These are phyloP conservation scores for Microsporum ferrugineum DNA, from an alignment of 2,329 filamentous ascomycete genomes.

Conservation along the genomic window DNA sequence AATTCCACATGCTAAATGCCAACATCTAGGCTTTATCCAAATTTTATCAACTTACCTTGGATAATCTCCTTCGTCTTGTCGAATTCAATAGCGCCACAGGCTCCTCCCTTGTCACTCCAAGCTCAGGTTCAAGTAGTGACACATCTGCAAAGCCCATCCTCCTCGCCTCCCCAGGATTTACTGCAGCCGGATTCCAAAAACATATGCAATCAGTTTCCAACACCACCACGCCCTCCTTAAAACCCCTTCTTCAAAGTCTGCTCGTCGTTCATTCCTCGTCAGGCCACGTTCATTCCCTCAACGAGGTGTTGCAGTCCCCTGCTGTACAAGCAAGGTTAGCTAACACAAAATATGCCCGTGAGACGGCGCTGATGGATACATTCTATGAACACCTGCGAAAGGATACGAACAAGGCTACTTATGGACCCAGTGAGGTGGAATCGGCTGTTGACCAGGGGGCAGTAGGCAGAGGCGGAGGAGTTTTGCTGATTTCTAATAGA, in stretches of 20 bases:
- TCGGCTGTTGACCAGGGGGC: slow-evolving; percentile 76
- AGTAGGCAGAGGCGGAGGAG: slow-evolving; percentile 73
- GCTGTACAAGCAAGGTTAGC: slow-evolving; percentile 66
- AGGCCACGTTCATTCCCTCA: slow-evolving; percentile 74
- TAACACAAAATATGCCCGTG: slow-evolving; percentile 77
- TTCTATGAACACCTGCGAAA: slow-evolving; percentile 66
- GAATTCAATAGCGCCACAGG: slow-evolving; percentile 49
- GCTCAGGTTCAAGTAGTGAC: slow-evolving; percentile 33
- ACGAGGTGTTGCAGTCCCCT: slow-evolving; percentile 72
- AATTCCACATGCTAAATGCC: not conserved
- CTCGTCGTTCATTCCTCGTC: slow-evolving; percentile 72
- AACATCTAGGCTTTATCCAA: slow-evolving; percentile 50
- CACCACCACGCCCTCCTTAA: slow-evolving; percentile 46
- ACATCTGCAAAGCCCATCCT: slow-evolving; percentile 53
- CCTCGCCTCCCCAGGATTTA: slow-evolving; percentile 80
- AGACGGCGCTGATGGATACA: slow-evolving; percentile 73
- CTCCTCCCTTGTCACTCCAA: slow-evolving; percentile 24
- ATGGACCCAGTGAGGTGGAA: slow-evolving; percentile 72
- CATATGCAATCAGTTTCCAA: slow-evolving; percentile 55
- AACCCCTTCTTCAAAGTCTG: slow-evolving; percentile 54
- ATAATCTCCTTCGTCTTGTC: slow-evolving; percentile 64
- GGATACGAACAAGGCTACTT: slow-evolving; percentile 84
- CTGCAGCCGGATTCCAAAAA: slow-evolving; percentile 66
- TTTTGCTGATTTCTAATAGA: slow-evolving; percentile 74
- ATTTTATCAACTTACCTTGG: slow-evolving; percentile 68